phyloP scores from a whole-genome alignment of 2,329 filamentous ascomycete genomes.

The Blastomyces silverae region DNA sequence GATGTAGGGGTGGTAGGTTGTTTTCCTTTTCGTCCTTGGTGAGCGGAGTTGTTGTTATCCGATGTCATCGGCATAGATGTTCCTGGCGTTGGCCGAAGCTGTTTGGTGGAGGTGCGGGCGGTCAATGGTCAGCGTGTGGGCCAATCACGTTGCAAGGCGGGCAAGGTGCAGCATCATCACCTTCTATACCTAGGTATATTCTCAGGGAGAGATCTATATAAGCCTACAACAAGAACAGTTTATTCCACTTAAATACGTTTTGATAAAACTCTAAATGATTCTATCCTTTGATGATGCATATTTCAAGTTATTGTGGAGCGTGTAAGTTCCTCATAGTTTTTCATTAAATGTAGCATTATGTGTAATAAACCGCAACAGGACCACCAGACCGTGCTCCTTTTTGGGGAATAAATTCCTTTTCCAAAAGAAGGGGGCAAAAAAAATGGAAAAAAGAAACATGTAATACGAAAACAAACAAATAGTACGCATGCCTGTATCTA shows the following conservation, averaged over 20 bases:
- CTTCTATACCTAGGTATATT: no score
- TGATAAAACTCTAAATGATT: not conserved
- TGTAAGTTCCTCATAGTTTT: not conserved
- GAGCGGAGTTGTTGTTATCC: not conserved
- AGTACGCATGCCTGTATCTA: not conserved
- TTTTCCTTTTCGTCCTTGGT: not conserved
- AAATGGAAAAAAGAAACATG: not conserved
- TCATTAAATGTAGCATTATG: not conserved
- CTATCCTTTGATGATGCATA: not conserved
- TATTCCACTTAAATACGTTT: not conserved
- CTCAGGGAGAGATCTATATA: not conserved
- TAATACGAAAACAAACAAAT: conserved; percentile 1
- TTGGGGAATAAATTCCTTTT: no score
- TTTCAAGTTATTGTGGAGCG: not conserved
- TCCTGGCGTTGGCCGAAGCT: not conserved
- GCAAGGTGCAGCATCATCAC: not conserved
- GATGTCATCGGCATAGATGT: not conserved
- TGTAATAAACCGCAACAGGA: not conserved
- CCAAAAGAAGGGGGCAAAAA: not conserved
- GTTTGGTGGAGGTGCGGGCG: not conserved
- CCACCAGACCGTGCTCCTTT: no score
- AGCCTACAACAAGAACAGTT: not conserved
- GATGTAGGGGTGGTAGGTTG: not conserved
- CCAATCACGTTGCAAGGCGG: not conserved
- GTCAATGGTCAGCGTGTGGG: not conserved